Conservation (phyloP, 208 protist species). For the Hexamita inflata region DNA sequence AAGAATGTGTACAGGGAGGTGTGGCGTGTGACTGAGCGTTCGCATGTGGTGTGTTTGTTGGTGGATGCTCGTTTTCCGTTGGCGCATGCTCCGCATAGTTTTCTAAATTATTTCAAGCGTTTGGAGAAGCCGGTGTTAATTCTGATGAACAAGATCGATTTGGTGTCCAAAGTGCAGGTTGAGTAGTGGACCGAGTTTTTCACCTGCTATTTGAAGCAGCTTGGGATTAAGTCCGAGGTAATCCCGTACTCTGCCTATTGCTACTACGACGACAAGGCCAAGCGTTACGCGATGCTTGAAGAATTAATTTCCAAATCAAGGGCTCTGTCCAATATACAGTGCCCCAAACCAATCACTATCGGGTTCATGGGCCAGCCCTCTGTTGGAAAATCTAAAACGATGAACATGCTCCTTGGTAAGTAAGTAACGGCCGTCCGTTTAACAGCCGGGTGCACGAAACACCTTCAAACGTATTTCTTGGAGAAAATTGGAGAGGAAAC, state of each 20-base stretch:
- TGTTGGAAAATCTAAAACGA: slow-evolving; percentile 10
- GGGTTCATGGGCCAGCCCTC: slow-evolving; percentile 19
- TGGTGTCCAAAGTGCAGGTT: neutral
- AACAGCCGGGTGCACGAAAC: slow-evolving; percentile 16
- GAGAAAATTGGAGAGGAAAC: neutral
- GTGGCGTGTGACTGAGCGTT: slow-evolving; percentile 9
- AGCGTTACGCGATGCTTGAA: neutral
- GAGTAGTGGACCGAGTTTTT: neutral
- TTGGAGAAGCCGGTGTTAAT: neutral
- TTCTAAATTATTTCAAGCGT: neutral
- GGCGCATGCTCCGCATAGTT: neutral
- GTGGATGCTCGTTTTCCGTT: slow-evolving; percentile 20
- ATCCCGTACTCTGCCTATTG: neutral
- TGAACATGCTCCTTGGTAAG: slow-evolving; percentile 19
- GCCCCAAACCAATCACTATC: neutral
- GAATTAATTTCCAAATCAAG: neutral
- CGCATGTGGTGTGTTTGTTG: neutral
- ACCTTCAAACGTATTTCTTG: slow-evolving; percentile 21
- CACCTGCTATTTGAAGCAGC: neutral
- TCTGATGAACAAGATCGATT: slow-evolving; percentile 13
- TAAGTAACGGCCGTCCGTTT: neutral
- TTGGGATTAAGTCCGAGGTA: neutral
- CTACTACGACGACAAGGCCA: neutral
- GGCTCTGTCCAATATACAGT: neutral
- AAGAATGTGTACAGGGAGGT: neutral